Percentiles rank a stretch among this genome's conserved stretches.
phyloP scores from a whole-genome alignment of 257 asterid genomes.

The Solanum corneliomulleri region DNA sequence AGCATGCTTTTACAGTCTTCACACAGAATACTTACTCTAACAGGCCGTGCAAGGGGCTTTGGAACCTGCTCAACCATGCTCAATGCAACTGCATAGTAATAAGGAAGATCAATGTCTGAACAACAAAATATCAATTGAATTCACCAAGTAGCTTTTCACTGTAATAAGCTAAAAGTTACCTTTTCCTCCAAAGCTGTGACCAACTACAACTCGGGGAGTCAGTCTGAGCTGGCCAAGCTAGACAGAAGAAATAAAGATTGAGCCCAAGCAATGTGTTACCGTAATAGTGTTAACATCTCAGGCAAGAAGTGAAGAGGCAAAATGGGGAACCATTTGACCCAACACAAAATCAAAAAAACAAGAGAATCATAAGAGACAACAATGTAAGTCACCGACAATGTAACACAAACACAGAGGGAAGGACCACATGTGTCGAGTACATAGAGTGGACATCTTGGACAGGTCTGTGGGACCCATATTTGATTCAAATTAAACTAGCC shows the following conservation, averaged over 20 bases:
- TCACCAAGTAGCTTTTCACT: not conserved
- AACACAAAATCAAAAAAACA: not conserved
- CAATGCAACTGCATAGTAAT: constrained; percentile 61
- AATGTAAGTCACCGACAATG: not conserved
- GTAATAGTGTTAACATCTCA: not conserved
- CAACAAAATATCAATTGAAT: not conserved
- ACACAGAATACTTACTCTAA: constrained; percentile 52
- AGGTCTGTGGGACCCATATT: not conserved
- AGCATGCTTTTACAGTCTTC: not conserved
- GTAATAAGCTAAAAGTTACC: constrained; percentile 31
- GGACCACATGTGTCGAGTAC: not conserved
- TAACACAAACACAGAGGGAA: not conserved
- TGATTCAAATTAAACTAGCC: not conserved
- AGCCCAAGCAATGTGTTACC: not conserved
- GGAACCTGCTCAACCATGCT: constrained; percentile 97
- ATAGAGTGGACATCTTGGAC: not conserved
- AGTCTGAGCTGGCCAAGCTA: constrained; percentile 83
- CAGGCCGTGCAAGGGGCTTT: constrained; percentile 96
- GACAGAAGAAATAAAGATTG: constrained; percentile 4
- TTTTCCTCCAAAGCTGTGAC: constrained; percentile 99
- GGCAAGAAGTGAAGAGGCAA: not conserved
- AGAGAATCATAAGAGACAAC: not conserved
- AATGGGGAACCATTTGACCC: not conserved
- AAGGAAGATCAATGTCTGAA: constrained; percentile 1
- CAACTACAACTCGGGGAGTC: constrained; percentile 88